Evolutionary conservation across 352 stramenopile species (phyloP), one percentile per base, ranked within the genome.

Genomic region (Phytophthora syringae): DNA sequence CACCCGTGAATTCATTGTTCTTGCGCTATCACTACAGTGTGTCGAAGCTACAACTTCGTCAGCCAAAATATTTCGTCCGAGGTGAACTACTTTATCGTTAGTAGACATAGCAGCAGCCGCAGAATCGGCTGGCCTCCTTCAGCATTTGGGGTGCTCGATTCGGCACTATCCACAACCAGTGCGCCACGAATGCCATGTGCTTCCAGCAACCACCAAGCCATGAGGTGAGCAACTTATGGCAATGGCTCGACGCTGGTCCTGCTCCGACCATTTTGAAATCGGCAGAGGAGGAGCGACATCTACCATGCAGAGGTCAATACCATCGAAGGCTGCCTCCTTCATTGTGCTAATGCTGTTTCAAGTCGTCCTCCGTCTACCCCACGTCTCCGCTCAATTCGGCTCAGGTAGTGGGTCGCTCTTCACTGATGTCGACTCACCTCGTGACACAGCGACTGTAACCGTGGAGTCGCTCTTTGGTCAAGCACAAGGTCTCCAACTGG

Each of bases 401-500:
- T n/a, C n/a, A n/a, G n/a, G n/a, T n/a, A n/a, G n/a, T n/a, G n/a
- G n/a, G n/a, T n/a, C n/a, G n/a, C n/a, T n/a, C n/a, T n/a, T n/a
- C n/a, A n/a, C 48, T 27, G 60, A 67, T 22, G 58, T 40, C 13
- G 72, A 67, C 12, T 45, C 55, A 0, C 72, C 72, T 5, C 76
- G 58, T 18, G 49, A 71, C 53, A 74, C 55, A 4, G n/a, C n/a
- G n/a, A n/a, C n/a, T n/a, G n/a, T n/a, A n/a, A n/a, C n/a, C n/a
- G 62, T 77, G 5, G 42, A 77, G 47, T 79, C 76, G 12, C 72
- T 87, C 24, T 73, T 87, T 45, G 53, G 69, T 40, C 80, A 73
- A 47, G 69, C 74, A 22, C 39, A 79, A 15, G 65, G 74, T 4
- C 48, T 87, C 50, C 76, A 75, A 43, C n/a, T 77, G 30, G 74